A percentile compares a stretch with the other conserved stretches of the same genome.
Evolutionary conservation across 768 basidiomycete genomes (phyloP).

Genomic region (Tricholoma furcatifolium): DNA sequence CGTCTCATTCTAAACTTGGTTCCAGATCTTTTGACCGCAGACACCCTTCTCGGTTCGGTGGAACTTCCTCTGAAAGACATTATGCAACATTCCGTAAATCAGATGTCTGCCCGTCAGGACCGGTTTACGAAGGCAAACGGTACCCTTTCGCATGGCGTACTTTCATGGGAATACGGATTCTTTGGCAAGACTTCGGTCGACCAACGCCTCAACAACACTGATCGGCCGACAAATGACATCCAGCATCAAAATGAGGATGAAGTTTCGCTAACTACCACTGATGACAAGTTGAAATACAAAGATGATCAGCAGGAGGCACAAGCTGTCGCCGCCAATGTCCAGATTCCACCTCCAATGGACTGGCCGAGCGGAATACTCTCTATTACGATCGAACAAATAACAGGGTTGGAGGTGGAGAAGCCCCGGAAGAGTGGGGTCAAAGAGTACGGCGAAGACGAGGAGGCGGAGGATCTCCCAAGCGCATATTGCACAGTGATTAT

Average conservation of each 20-base stretch:
- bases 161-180: slow-evolving; percentile 52
- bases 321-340: slow-evolving; percentile 32
- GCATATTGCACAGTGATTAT: slow-evolving; percentile 54
- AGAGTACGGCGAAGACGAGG: slow-evolving; percentile 26
- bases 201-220: slow-evolving; percentile 29
- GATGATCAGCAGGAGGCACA: slow-evolving; percentile 37
- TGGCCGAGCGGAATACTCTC: slow-evolving; percentile 70
- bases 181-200: slow-evolving; percentile 47
- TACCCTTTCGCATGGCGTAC: slow-evolving; percentile 29
- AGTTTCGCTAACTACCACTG: slow-evolving; percentile 35
- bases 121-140: slow-evolving; percentile 34
- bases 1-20: not conserved
- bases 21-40: slow-evolving; percentile 41
- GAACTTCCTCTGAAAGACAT: slow-evolving; percentile 38
- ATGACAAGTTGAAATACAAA: slow-evolving; percentile 23
- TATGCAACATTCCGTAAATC: slow-evolving; percentile 36
- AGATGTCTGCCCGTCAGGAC: slow-evolving; percentile 47
- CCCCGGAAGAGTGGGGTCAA: not conserved
- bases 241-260: slow-evolving; percentile 47
- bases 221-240: slow-evolving; percentile 33
- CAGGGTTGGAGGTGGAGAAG: slow-evolving; percentile 53
- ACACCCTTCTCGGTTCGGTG: slow-evolving; percentile 50
- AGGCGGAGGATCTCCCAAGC: slow-evolving; percentile 60
- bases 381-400: slow-evolving; percentile 65
- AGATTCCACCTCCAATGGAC: slow-evolving; percentile 51